Base-by-base conservation (phyloP, 2,329 filamentous ascomycete species). In the Ophiostoma fasciatum region DNA sequence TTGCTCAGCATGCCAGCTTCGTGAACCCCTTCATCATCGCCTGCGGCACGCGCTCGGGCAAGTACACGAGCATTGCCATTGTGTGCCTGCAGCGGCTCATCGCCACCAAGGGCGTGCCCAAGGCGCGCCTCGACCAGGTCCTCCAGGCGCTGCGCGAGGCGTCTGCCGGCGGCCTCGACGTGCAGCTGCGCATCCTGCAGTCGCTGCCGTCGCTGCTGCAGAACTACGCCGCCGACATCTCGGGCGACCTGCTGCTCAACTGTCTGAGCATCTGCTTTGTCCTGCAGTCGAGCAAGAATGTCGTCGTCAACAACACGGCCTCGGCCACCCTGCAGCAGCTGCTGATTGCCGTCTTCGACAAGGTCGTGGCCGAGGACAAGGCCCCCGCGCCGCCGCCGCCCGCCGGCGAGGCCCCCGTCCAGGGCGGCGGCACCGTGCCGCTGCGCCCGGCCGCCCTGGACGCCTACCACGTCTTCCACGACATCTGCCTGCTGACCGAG, bases 321-420 rank as follows among this genome's bases (percentile, higher is more conserved):
- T 84, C 88, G 19, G 90, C 90, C n/a, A 96, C 90, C 3, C 63
- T 98, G 36, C 88, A 94, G 57, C 90, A 96, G 55, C 70, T 98
- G 12, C 78, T 96, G 7, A 83, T 90, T 22, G 80, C 82, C 1
- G 81, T 94, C 0, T 96, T 94, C 56, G 90, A 96, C 53, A 90
- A 92, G 54, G 84, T 94, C 2, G 71, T 77, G 1, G 62, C 63
- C 6, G 85, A 94, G 61, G 85, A 94, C 53, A 77, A 33, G 26
- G 28, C 25, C 7, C 25, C 21, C 10, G 67, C 63, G 59, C 46
- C 59, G 54, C 62, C 69, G 8, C 65, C 71, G 15, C 61, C 68
- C 4, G 69, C 73, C 25, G 77, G 74, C 13, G 77, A 84, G 46
- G 76, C 82, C 4, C 73, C 77, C 5, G 64, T 71, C 10, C 71